Conservation (phyloP, 2,329 filamentous ascomycete species). For the Xylaria sp. region DNA sequence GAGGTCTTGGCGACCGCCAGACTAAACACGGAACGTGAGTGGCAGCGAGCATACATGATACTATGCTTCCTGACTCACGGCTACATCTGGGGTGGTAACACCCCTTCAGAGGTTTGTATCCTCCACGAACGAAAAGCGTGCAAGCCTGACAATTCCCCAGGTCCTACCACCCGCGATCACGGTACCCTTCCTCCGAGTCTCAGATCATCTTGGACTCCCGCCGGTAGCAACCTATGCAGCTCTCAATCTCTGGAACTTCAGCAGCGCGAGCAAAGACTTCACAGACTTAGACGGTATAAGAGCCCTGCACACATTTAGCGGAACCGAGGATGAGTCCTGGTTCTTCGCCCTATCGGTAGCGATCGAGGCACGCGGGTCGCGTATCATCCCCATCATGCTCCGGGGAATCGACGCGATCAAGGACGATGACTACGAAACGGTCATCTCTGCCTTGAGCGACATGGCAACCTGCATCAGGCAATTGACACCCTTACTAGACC, state of each 20-base stretch:
- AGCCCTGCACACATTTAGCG: constrained; percentile 85
- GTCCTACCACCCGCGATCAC: constrained; percentile 79
- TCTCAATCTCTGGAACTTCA: constrained; percentile 89
- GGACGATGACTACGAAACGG: constrained; percentile 66
- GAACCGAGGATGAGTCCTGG: constrained; percentile 91
- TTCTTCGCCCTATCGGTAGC: constrained; percentile 92
- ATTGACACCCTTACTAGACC: constrained; percentile 73
- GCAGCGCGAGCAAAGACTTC: constrained; percentile 59
- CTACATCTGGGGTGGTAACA: constrained; percentile 89
- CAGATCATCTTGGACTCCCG: constrained; percentile 80
- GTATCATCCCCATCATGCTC: constrained; percentile 81
- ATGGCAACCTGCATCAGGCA: constrained; percentile 76
- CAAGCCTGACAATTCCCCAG: constrained; percentile 50
- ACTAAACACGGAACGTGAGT: constrained; percentile 70
- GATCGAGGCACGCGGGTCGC: constrained; percentile 79
- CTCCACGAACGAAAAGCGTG: background rate
- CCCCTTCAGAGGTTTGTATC: constrained; percentile 72
- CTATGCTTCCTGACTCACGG: constrained; percentile 76
- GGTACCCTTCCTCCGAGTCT: constrained; percentile 78
- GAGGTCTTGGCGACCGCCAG: constrained; percentile 68
- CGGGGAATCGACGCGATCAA: constrained; percentile 77
- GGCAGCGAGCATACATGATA: constrained; percentile 75
- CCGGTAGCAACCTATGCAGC: constrained; percentile 92
- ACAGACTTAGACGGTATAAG: constrained; percentile 75
- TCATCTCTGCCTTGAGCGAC: constrained; percentile 71